A percentile compares a stretch with the other conserved stretches of the same genome.
phyloP scores from a whole-genome alignment of 2,329 filamentous ascomycete species.

The Botrytis squamosa region DNA sequence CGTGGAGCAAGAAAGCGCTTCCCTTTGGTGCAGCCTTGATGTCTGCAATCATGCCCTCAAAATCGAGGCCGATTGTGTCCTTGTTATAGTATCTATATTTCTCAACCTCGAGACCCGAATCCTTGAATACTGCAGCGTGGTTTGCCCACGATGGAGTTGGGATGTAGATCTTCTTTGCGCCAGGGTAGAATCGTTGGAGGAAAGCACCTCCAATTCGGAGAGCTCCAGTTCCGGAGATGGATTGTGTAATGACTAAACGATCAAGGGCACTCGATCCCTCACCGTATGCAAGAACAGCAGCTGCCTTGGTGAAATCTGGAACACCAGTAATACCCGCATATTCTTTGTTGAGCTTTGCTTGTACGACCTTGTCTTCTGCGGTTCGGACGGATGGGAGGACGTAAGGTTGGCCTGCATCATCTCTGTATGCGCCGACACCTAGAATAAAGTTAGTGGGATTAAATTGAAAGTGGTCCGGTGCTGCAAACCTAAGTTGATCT shows the following conservation, averaged over 20 bases:
- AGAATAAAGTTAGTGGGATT: slow-evolving; percentile 28
- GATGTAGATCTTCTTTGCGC: slow-evolving; percentile 94
- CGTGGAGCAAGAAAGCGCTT: slow-evolving; percentile 91
- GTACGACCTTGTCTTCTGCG: slow-evolving; percentile 84
- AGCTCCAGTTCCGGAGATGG: slow-evolving; percentile 96
- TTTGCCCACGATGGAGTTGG: slow-evolving; percentile 97
- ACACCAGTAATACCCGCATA: slow-evolving; percentile 97
- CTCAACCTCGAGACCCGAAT: slow-evolving; percentile 85
- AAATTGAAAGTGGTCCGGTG: slow-evolving; percentile 14
- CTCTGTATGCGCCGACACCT: slow-evolving; percentile 97
- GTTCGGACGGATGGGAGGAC: slow-evolving; percentile 89
- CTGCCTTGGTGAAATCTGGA: slow-evolving; percentile 88
- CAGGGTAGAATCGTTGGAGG: slow-evolving; percentile 86
- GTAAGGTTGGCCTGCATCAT: slow-evolving; percentile 96
- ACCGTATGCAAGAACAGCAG: slow-evolving; percentile 88
- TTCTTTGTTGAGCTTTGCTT: slow-evolving; percentile 84
- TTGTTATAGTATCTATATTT: slow-evolving; percentile 99
- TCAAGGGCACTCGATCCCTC: slow-evolving; percentile 71
- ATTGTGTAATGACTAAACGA: slow-evolving; percentile 89
- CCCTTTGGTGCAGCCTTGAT: slow-evolving; percentile 84
- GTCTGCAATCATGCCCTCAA: slow-evolving; percentile 87
- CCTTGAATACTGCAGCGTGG: slow-evolving; percentile 94
- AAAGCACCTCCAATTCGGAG: slow-evolving; percentile 93
- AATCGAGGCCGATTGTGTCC: slow-evolving; percentile 96
- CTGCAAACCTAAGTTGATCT: slow-evolving; percentile 88